Conservation (phyloP, 2,329 filamentous ascomycete genomes). For the Dryadomyces quercivorus region DNA sequence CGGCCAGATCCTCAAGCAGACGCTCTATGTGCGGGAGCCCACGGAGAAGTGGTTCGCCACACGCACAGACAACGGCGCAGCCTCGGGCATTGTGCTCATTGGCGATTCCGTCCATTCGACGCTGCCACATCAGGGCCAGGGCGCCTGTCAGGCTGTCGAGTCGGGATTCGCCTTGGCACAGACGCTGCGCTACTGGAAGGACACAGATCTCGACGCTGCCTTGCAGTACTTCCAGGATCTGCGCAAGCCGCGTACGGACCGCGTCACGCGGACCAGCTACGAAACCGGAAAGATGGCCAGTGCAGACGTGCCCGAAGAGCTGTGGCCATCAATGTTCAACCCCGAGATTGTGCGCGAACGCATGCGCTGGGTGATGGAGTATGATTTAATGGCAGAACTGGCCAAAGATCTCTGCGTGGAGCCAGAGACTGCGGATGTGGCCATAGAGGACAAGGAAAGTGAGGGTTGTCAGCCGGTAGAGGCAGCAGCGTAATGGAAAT, state of each 20-base stretch:
- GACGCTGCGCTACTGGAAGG: constrained; percentile 14
- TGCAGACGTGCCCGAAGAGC: constrained; percentile 10
- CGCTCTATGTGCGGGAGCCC: constrained; percentile 17
- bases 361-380: constrained; percentile 12
- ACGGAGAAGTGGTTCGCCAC: constrained; percentile 33
- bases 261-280: constrained; percentile 9
- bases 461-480: too few species aligned
- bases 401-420: constrained; percentile 5
- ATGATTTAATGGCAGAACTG: constrained; percentile 9
- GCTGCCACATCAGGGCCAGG: constrained; percentile 37
- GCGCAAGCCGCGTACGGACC: constrained; percentile 11
- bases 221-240: constrained; percentile 10
- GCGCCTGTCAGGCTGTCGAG: constrained; percentile 30
- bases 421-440: background rate
- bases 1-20: constrained; percentile 14
- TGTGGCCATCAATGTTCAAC: constrained; percentile 7
- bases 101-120: constrained; percentile 46
- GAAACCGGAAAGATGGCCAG: constrained; percentile 12
- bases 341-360: constrained; percentile 7
- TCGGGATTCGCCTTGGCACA: constrained; percentile 21
- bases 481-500: too few species aligned
- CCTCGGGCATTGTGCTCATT: constrained; percentile 34
- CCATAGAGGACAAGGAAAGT: background rate
- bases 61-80: constrained; percentile 27
- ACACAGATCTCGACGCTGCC: constrained; percentile 3